A percentile compares a stretch with the other conserved stretches of the same genome.
Conservation (phyloP, 805 yeast species). For the Metschnikowia orientalis region DNA sequence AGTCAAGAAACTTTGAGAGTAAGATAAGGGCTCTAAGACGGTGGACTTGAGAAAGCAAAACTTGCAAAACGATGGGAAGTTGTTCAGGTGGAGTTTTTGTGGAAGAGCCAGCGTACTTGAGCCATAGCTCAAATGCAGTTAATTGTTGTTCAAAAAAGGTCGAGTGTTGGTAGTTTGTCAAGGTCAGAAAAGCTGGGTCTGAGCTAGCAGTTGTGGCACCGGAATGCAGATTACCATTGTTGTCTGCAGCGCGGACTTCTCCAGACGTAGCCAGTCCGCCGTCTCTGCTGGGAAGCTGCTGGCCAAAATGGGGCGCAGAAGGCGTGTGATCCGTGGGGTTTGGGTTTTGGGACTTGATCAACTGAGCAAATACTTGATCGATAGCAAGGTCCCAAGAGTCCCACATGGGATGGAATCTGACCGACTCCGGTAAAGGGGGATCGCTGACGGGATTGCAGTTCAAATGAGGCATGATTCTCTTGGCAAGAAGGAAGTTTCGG, state of each 20-base stretch:
- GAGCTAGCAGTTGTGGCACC: no score
- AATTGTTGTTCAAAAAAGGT: conserved; percentile 93
- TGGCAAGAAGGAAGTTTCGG: conserved; percentile 87
- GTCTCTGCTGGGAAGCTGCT: no score
- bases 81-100: conserved; percentile 90
- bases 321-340: conserved; percentile 17
- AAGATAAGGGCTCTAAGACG: conserved; percentile 82
- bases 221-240: not conserved
- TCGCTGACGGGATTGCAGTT: conserved; percentile 94
- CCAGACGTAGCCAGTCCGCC: no score
- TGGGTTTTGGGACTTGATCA: conserved; percentile 43
- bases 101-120: conserved; percentile 77
- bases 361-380: conserved; percentile 82
- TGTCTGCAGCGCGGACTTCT: conserved; percentile 8
- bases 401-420: conserved; percentile 89
- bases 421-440: conserved; percentile 83
- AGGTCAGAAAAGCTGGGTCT: no score
- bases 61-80: conserved; percentile 89
- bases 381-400: conserved; percentile 97
- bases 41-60: conserved; percentile 88
- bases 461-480: conserved; percentile 86
- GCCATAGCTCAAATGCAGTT: conserved; percentile 96
- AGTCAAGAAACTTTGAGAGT: conserved; percentile 78
- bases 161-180: conserved; percentile 72
- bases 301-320: conserved; percentile 2